These are phyloP conservation scores for Naegleria lovaniensis DNA, from an alignment of 208 protist species.

Conservation along the genomic window DNA sequence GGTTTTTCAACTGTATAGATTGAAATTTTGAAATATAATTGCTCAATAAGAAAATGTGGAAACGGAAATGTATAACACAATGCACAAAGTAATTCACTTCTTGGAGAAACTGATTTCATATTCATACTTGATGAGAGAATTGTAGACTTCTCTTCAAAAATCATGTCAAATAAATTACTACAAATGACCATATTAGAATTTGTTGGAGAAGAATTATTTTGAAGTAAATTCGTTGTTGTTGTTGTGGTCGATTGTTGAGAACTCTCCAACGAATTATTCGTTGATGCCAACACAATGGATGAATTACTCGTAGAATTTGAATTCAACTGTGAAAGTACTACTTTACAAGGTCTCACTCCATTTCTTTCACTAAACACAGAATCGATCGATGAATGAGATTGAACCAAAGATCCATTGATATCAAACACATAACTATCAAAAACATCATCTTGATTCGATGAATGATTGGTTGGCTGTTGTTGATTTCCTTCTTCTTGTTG, in stretches of 20 bases:
- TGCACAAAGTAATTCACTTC: background rate
- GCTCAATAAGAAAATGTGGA: background rate
- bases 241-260: too few relatives aligned
- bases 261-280: too few relatives aligned
- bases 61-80: background rate
- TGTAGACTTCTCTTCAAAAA: background rate
- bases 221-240: too few relatives aligned
- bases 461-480: too few relatives aligned
- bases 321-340: background rate
- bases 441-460: background rate
- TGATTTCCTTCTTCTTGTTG: background rate
- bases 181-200: background rate
- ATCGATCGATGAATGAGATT: background rate
- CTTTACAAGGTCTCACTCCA: background rate
- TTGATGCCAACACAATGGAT: too few relatives aligned
- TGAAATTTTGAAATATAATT: background rate
- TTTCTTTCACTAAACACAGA: background rate
- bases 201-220: too few relatives aligned
- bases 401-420: background rate
- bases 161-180: background rate
- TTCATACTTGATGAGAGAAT: background rate
- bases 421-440: background rate
- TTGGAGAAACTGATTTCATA: background rate
- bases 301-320: background rate
- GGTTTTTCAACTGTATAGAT: background rate